Conservation (phyloP, 2,329 filamentous ascomycete species). For the Fusarium dlaminii region DNA sequence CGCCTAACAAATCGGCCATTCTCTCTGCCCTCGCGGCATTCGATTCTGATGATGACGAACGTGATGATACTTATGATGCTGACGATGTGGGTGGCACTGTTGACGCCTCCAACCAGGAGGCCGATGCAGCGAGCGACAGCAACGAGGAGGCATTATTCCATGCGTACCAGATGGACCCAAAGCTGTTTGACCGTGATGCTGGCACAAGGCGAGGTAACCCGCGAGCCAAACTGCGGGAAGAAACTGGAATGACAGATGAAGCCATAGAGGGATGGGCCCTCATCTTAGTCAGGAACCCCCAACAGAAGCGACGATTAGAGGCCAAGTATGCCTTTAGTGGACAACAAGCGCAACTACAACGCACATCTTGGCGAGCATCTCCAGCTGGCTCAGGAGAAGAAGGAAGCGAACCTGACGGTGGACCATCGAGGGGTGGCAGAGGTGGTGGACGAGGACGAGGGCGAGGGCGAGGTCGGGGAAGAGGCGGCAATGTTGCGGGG, state of each 20-base stretch:
- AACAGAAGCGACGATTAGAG: constrained; percentile 75
- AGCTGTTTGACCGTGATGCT: constrained; percentile 76
- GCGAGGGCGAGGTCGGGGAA: constrained; percentile 60
- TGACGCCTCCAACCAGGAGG: constrained; percentile 71
- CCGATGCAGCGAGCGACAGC: constrained; percentile 57
- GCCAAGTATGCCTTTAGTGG: constrained; percentile 74
- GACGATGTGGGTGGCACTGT: constrained; percentile 92
- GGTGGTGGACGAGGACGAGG: constrained; percentile 58
- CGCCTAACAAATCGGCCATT: constrained; percentile 84
- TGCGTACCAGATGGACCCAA: constrained; percentile 71
- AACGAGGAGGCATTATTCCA: constrained; percentile 79
- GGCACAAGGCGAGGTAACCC: constrained; percentile 72
- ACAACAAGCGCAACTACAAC: constrained; percentile 69
- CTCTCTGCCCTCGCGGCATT: constrained; percentile 88
- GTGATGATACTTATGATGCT: constrained; percentile 95
- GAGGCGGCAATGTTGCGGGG: constrained; percentile 71
- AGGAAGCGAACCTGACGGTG: constrained; percentile 61
- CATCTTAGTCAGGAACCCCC: constrained; percentile 80
- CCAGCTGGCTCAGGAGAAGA: constrained; percentile 65
- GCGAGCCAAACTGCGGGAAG: constrained; percentile 71
- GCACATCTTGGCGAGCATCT: constrained; percentile 71
- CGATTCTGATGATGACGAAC: constrained; percentile 93
- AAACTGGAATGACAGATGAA: constrained; percentile 92
- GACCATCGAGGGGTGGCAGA: constrained; percentile 57
- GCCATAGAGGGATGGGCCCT: constrained; percentile 93